A percentile compares a stretch with the other conserved stretches of the same genome.
These are phyloP conservation scores for Saccharomycopsis sp. DNA, from an alignment of 805 yeast species.

Conservation along the genomic window DNA sequence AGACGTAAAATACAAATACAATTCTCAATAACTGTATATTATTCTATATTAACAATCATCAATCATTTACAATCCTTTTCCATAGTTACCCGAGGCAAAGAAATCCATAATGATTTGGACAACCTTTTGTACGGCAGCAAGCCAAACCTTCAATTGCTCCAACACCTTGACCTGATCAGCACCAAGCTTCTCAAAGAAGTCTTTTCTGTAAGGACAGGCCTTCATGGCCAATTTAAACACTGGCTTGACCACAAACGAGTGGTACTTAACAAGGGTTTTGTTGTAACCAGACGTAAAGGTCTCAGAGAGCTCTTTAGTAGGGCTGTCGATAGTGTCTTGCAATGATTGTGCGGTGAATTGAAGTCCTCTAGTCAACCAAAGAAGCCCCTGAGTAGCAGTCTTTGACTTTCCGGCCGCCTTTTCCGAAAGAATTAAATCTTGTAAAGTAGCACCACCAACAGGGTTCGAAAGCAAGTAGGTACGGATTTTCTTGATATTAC, in stretches of 20 bases:
- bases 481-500: conserved; percentile 74
- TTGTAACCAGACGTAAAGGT: conserved; percentile 81
- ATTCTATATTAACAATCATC: neutral
- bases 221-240: conserved; percentile 91
- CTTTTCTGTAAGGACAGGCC: conserved; percentile 88
- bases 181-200: conserved; percentile 77
- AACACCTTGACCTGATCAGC: conserved; percentile 61
- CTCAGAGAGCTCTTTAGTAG: conserved; percentile 56
- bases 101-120: conserved; percentile 70
- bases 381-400: conserved; percentile 83
- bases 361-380: conserved; percentile 83
- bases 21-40: no score
- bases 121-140: conserved; percentile 65
- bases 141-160: conserved; percentile 65
- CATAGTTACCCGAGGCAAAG: conserved; percentile 75
- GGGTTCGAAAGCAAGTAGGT: conserved; percentile 62
- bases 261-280: conserved; percentile 75
- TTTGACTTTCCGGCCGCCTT: conserved; percentile 54
- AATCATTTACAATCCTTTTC: conserved; percentile 65
- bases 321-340: conserved; percentile 66
- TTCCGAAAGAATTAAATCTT: conserved; percentile 71
- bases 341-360: conserved; percentile 88
- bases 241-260: conserved; percentile 75
- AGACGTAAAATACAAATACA: no score
- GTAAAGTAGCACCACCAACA: conserved; percentile 57